Conservation (phyloP, 1,139 yeast genomes). For the Hyphopichia pseudoburtonii region DNA sequence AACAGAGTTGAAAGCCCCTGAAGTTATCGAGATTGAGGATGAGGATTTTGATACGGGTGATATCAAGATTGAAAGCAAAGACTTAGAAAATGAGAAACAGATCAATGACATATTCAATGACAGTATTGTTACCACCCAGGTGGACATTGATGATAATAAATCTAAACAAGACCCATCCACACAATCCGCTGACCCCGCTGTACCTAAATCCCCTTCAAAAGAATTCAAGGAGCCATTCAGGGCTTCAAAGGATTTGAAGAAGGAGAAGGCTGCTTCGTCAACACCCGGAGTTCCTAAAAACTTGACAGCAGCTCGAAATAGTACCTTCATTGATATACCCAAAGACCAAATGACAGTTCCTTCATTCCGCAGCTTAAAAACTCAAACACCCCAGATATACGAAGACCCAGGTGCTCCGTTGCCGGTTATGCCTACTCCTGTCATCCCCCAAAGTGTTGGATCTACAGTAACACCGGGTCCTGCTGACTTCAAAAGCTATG, state of each 20-base stretch:
- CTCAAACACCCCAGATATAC: slow-evolving; percentile 51
- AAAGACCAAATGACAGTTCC: slow-evolving; percentile 55
- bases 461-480: too few species aligned
- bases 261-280: too few species aligned
- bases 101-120: neutral
- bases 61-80: slow-evolving; percentile 4
- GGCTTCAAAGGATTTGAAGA: neutral
- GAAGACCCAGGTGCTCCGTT: slow-evolving; percentile 83
- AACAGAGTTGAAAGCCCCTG: too few species aligned
- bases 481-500: too few species aligned
- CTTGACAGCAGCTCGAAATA: neutral
- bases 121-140: neutral
- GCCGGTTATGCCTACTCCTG: slow-evolving; percentile 63
- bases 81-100: slow-evolving; percentile 5
- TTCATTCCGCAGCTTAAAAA: slow-evolving; percentile 12
- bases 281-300: too few species aligned
- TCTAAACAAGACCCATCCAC: neutral
- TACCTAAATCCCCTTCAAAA: neutral
- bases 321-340: slow-evolving; percentile 50
- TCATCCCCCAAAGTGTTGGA: slow-evolving; percentile 26
- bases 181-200: too few species aligned
- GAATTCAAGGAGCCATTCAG: neutral
- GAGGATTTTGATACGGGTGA: slow-evolving; percentile 7
- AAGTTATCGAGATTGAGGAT: slow-evolving; percentile 7
- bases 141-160: neutral